phyloP scores from a whole-genome alignment of 768 basidiomycete species.

The Strobilomyces dryophilus region DNA sequence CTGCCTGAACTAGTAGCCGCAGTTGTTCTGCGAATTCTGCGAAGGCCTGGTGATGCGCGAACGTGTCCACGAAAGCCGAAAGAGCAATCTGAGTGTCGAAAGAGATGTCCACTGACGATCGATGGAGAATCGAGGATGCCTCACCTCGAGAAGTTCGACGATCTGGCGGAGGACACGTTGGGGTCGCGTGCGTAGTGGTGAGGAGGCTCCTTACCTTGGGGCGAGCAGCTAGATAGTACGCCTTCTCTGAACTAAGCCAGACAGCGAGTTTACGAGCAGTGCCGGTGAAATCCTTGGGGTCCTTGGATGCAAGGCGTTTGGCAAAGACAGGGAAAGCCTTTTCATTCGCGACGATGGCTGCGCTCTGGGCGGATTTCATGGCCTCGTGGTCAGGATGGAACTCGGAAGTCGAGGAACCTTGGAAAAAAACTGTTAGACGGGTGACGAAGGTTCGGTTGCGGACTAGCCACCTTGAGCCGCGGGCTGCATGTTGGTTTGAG shows the following conservation, averaged over 20 bases:
- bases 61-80: constrained; percentile 11
- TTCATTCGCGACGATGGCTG: constrained; percentile 28
- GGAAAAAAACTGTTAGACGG: not conserved
- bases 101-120: not conserved
- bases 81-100: constrained; percentile 20
- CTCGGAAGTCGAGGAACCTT: constrained; percentile 8
- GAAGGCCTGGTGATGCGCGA: not conserved
- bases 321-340: constrained; percentile 36
- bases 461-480: constrained; percentile 6
- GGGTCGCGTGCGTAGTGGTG: constrained; percentile 1
- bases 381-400: not conserved
- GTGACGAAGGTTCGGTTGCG: not conserved
- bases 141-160: constrained; percentile 45
- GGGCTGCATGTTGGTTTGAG: constrained; percentile 12
- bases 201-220: constrained; percentile 38
- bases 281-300: constrained; percentile 19
- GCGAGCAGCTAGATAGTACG: constrained; percentile 50
- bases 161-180: constrained; percentile 36
- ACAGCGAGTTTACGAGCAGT: constrained; percentile 35
- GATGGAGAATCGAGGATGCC: constrained; percentile 7
- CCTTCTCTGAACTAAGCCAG: constrained; percentile 46
- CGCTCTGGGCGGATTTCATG: constrained; percentile 14
- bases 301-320: constrained; percentile 29
- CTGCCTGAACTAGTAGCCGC: constrained; percentile 15
- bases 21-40: constrained; percentile 10